Evolutionary conservation across 768 basidiomycete genomes (phyloP), one percentile per base, ranked within the genome.

Genomic region (Trametopsis cervina): DNA sequence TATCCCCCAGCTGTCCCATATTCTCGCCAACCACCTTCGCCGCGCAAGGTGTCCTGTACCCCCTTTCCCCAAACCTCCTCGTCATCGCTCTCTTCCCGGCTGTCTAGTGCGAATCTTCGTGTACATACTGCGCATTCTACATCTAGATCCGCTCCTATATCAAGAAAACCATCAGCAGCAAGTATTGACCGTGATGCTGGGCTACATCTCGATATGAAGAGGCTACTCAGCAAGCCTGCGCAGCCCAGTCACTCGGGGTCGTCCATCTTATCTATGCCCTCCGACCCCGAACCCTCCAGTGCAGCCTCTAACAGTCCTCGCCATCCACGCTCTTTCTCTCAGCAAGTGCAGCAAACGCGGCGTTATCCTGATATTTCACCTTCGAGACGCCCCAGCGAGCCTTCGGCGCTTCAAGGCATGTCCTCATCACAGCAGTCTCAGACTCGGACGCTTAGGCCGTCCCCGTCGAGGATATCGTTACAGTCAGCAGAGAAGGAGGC

Each of bases 181-280:
- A 52, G 53, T 36, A 45, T 54, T 4, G 62, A 63, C 17, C 48
- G 60, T 21, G 60, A 60, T 21, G 55, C 59, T 6, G 47, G 53
- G 42, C 46, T 53, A 3, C 60, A 59, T 41, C 56, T 63, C 13
- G 62, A 63, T 43, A 53, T 63, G 40, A 63, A 63, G 41, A 54
- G 62, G 2, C 57, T 63, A 2, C 53, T 63, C 40, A 61, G 60
- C 54, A 63, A 63, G 52, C 62, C 62, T 12, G 57, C 60, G 3
- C 51, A 37, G 24, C 57, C 59, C 40, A 48, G 27, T 11, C 47
- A 51, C n/a, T 56, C 56, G 9, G 47, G 53, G 21, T 58, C 60
- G 4, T 60, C 60, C 12, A 48, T 53, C 41, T 44, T 57, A 7
- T 61, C 62, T 4, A 37, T 58, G 0, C 53, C 54, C 25, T 59